Evolutionary conservation across 805 yeast species (phyloP).

Genomic region (Candida cerambycidarum): DNA sequence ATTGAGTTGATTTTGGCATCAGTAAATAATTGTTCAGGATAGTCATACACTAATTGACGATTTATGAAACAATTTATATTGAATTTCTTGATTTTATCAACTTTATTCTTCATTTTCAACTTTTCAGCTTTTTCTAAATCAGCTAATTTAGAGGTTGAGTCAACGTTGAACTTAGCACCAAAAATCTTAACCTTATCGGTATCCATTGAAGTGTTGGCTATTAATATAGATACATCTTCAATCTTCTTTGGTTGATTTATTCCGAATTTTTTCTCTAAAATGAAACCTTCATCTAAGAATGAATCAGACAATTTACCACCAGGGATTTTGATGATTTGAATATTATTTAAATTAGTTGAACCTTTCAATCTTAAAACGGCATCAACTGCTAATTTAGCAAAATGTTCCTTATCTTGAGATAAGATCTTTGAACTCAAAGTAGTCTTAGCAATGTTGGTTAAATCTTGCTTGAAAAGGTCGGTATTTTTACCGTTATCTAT

Average conservation of each 20-base stretch:
- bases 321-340: constrained; percentile 87
- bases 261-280: constrained; percentile 88
- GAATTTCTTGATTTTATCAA: constrained; percentile 84
- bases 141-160: constrained; percentile 90
- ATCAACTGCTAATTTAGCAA: constrained; percentile 88
- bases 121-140: constrained; percentile 93
- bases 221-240: constrained; percentile 79
- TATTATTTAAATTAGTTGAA: constrained; percentile 84
- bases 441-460: constrained; percentile 86
- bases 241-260: constrained; percentile 88
- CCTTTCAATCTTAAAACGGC: constrained; percentile 88
- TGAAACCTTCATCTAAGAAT: constrained; percentile 93
- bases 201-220: constrained; percentile 95
- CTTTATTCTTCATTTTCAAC: constrained; percentile 86
- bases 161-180: constrained; percentile 97
- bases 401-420: constrained; percentile 90
- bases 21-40: constrained; percentile 93
- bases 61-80: constrained; percentile 89
- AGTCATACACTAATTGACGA: constrained; percentile 95
- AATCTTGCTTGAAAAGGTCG: constrained; percentile 68
- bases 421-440: constrained; percentile 91
- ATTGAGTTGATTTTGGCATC: constrained; percentile 87
- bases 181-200: constrained; percentile 97
- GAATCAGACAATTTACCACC: constrained; percentile 94
- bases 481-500: constrained; percentile 64